phyloP scores from a whole-genome alignment of 257 asterid genomes.

The Fraxinus excelsior region DNA sequence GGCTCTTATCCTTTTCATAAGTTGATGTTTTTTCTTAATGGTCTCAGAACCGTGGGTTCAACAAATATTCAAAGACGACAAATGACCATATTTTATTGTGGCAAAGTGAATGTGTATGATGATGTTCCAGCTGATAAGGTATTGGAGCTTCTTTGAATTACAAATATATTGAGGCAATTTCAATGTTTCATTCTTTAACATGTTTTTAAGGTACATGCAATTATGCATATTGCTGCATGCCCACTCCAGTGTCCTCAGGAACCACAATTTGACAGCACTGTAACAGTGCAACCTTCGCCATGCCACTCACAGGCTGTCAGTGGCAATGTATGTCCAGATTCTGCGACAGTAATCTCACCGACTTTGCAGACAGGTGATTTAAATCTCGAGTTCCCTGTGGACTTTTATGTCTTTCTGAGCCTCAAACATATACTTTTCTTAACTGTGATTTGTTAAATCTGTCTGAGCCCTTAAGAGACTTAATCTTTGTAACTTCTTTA shows the following conservation, averaged over 20 bases:
- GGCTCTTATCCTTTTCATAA: conserved; percentile 20
- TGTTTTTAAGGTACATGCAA: conserved; percentile 62
- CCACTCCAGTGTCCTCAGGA: conserved; percentile 63
- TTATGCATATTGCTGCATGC: conserved; percentile 86
- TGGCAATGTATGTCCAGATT: conserved; percentile 49
- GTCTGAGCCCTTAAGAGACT: conserved; percentile 4
- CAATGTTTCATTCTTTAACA: conserved; percentile 16
- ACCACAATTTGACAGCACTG: conserved; percentile 47
- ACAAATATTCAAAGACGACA: conserved; percentile 60
- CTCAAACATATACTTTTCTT: neutral
- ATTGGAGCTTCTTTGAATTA: conserved; percentile 26
- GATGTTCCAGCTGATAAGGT: conserved; percentile 87
- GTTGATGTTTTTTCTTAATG: neutral
- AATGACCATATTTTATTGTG: conserved; percentile 91
- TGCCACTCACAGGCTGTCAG: conserved; percentile 49
- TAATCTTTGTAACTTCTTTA: neutral
- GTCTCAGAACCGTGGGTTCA: conserved; percentile 49
- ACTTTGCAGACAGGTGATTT: conserved; percentile 62
- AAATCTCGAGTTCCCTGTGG: conserved; percentile 3
- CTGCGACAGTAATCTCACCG: conserved; percentile 55
- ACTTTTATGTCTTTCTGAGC: neutral
- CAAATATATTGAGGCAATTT: conserved; percentile 7
- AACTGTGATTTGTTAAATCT: neutral
- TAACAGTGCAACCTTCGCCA: conserved; percentile 48
- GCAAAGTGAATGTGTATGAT: conserved; percentile 89